Evolutionary conservation across 441 rosid species (phyloP).

Genomic region (Theobroma grandiflorum): DNA sequence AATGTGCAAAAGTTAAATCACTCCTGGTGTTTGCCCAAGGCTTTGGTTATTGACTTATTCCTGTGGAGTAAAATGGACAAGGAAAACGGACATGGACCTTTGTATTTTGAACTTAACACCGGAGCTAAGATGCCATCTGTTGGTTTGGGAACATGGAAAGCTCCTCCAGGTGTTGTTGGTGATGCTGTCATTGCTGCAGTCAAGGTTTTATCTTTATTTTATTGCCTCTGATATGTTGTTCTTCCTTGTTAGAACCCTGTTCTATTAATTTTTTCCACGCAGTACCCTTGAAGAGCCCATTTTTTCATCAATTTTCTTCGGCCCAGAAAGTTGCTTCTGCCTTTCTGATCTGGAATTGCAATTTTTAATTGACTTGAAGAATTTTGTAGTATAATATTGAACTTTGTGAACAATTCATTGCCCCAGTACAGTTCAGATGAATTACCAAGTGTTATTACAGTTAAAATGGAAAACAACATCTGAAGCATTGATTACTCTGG

Average conservation of each 20-base stretch:
- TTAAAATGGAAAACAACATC: too few species aligned
- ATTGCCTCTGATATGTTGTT: background rate
- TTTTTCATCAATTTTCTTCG: background rate
- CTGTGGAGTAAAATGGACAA: conserved; percentile 35
- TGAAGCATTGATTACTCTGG: background rate
- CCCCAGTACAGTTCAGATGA: background rate
- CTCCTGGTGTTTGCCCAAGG: background rate
- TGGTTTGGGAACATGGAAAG: conserved; percentile 67
- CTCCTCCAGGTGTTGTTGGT: conserved; percentile 51
- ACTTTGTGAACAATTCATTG: too few species aligned
- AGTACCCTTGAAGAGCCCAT: background rate
- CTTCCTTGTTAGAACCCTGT: background rate
- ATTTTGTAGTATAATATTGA: background rate
- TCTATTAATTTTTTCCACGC: background rate
- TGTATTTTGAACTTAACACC: conserved; percentile 53
- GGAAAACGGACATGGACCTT: conserved; percentile 23
- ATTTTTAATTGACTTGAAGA: background rate
- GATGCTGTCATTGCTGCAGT: conserved; percentile 51
- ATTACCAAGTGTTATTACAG: background rate
- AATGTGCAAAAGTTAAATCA: background rate
- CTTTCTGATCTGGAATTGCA: background rate
- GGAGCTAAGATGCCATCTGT: conserved; percentile 61
- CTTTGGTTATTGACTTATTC: background rate
- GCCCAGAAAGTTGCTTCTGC: background rate
- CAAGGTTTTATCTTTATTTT: conserved; percentile 37